Percentiles rank a stretch among this genome's conserved stretches.
Conservation (phyloP, 108 stramenopile genomes). For the Chaetoceros tenuissimus region DNA sequence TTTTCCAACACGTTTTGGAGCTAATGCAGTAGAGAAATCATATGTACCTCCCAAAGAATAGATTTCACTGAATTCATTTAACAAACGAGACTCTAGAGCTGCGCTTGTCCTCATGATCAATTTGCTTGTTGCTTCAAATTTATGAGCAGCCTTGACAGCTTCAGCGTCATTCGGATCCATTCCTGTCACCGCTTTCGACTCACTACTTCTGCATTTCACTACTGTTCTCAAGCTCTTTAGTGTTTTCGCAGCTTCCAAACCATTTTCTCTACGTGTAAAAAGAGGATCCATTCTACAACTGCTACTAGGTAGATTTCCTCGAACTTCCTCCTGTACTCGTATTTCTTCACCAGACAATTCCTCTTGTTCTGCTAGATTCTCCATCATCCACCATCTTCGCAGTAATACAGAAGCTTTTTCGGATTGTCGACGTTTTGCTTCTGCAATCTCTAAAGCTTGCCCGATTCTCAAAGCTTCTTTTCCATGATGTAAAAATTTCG, state of each 20-base stretch:
- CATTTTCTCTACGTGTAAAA: constrained; percentile 58
- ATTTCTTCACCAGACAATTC: constrained; percentile 44
- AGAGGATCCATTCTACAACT: constrained; percentile 73
- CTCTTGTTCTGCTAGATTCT: constrained; percentile 74
- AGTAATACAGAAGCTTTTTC: constrained; percentile 67
- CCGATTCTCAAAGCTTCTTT: constrained; percentile 76
- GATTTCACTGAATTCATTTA: constrained; percentile 57
- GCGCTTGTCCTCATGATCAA: constrained; percentile 61
- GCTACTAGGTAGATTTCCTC: constrained; percentile 45
- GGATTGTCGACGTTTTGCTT: constrained; percentile 68
- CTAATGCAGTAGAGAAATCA: constrained; percentile 45
- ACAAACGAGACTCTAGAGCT: constrained; percentile 58
- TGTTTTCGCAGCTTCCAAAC: constrained; percentile 60
- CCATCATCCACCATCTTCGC: constrained; percentile 84
- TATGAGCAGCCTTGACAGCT: constrained; percentile 25
- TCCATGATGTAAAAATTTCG: constrained; percentile 70
- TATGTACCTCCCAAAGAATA: constrained; percentile 62
- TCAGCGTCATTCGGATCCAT: constrained; percentile 5
- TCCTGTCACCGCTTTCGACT: constrained; percentile 5
- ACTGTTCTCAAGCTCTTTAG: constrained; percentile 64
- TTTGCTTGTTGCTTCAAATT: constrained; percentile 68
- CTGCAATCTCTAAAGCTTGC: constrained; percentile 72
- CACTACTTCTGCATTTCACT: constrained; percentile 62
- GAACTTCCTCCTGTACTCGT: constrained; percentile 63
- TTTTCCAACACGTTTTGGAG: constrained; percentile 35